Evolutionary conservation across 495 filamentous ascomycete genomes (phyloP).

Genomic region (Cenococcum geophilum): DNA sequence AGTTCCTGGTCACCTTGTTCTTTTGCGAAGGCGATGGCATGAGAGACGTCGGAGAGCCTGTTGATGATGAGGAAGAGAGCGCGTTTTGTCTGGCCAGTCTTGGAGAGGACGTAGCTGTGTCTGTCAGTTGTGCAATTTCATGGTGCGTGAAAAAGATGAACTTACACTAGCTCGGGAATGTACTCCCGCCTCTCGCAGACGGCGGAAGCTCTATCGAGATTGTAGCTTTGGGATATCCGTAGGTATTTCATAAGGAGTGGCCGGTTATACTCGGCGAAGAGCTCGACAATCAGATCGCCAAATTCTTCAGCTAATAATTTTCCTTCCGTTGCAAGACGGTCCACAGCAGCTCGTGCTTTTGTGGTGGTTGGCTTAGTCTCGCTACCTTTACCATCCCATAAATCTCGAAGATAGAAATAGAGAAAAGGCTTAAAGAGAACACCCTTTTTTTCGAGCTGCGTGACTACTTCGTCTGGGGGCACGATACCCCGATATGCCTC

Average conservation of each 20-base stretch:
- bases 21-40: conserved; percentile 90
- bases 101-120: conserved; percentile 69
- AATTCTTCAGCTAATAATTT: conserved; percentile 75
- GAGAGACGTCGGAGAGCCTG: conserved; percentile 75
- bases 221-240: conserved; percentile 74
- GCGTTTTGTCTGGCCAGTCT: conserved; percentile 85
- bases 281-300: conserved; percentile 73
- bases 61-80: conserved; percentile 89
- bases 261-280: conserved; percentile 81
- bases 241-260: conserved; percentile 77
- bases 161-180: conserved; percentile 73
- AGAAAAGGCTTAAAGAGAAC: conserved; percentile 55
- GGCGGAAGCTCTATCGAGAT: conserved; percentile 69
- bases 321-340: conserved; percentile 49
- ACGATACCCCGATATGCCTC: conserved; percentile 87
- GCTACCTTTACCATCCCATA: conserved; percentile 69
- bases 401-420: conserved; percentile 81
- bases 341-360: conserved; percentile 32
- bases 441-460: conserved; percentile 54
- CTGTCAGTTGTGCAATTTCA: neutral
- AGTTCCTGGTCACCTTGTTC: conserved; percentile 82
- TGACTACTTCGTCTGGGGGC: conserved; percentile 66
- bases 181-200: conserved; percentile 74
- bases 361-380: conserved; percentile 38
- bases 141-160: neutral